phyloP scores from a whole-genome alignment of 1,284 basidiomycete genomes.

The Boletus sp. region DNA sequence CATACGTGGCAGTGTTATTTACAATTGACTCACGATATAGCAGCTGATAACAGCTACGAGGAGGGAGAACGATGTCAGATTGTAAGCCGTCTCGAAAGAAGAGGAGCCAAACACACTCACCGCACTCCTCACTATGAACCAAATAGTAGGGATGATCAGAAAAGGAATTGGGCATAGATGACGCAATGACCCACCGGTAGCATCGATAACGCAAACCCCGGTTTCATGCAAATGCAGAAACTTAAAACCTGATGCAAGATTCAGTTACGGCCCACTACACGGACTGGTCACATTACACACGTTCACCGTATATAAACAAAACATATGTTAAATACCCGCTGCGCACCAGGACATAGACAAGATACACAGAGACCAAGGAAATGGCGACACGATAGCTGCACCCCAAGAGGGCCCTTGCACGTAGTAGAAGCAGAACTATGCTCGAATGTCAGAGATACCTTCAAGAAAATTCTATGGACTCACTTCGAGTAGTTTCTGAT shows the following conservation, averaged over 20 bases:
- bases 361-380: slow-evolving; percentile 3
- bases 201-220: background rate
- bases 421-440: slow-evolving; percentile 5
- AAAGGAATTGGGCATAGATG: background rate
- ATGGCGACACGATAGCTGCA: slow-evolving; percentile 1
- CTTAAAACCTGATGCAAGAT: background rate
- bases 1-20: background rate
- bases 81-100: too few relatives aligned
- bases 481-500: slow-evolving; percentile 5
- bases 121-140: background rate
- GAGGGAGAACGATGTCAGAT: background rate
- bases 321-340: background rate
- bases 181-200: background rate
- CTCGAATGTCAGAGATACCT: background rate
- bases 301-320: background rate
- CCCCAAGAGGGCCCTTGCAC: slow-evolving; percentile 4
- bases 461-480: background rate
- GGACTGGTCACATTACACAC: background rate
- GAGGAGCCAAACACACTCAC: background rate
- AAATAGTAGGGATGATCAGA: background rate
- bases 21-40: background rate
- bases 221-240: slow-evolving; percentile 2
- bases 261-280: background rate
- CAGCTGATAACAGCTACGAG: slow-evolving; percentile 1
- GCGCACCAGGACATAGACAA: slow-evolving; percentile 1